phyloP scores from a whole-genome alignment of 805 yeast genomes.

The Jamesozyma lodderae region DNA sequence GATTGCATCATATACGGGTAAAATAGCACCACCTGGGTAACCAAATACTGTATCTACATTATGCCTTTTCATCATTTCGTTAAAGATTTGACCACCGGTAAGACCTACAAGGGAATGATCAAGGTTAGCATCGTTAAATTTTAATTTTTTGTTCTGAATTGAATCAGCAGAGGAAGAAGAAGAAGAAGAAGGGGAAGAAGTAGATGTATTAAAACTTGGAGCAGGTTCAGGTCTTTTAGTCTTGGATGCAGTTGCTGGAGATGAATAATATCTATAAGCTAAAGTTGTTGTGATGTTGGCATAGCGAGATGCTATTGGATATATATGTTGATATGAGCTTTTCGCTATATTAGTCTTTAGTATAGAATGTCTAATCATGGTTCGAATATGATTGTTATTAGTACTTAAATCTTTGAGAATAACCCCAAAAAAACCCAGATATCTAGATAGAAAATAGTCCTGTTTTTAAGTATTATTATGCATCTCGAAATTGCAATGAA shows the following conservation, averaged over 20 bases:
- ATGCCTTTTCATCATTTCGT: conserved; percentile 97
- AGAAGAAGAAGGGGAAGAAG: background rate
- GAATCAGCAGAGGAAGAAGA: background rate
- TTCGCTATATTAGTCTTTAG: conserved; percentile 12
- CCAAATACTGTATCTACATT: conserved; percentile 94
- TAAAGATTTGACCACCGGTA: conserved; percentile 98
- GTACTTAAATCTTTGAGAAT: too few species aligned
- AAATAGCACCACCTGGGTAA: conserved; percentile 97
- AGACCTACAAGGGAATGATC: conserved; percentile 88
- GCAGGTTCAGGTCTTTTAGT: conserved; percentile 30
- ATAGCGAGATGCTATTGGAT: background rate
- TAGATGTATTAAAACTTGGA: conserved; percentile 28
- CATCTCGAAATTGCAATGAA: too few species aligned
- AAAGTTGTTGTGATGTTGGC: background rate
- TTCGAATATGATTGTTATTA: background rate
- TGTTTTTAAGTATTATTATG: too few species aligned
- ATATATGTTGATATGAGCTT: conserved; percentile 9
- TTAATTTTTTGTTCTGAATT: background rate
- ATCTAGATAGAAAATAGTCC: too few species aligned
- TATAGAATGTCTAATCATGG: conserved; percentile 20
- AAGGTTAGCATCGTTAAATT: conserved; percentile 26
- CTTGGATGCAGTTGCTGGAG: conserved; percentile 17
- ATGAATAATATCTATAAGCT: conserved; percentile 13
- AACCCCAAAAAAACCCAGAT: too few species aligned
- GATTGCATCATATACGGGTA: conserved; percentile 96